Evolutionary conservation across 225 moss, liverwort and hornwort genomes (phyloP).

Genomic region (Bryum argenteum): DNA sequence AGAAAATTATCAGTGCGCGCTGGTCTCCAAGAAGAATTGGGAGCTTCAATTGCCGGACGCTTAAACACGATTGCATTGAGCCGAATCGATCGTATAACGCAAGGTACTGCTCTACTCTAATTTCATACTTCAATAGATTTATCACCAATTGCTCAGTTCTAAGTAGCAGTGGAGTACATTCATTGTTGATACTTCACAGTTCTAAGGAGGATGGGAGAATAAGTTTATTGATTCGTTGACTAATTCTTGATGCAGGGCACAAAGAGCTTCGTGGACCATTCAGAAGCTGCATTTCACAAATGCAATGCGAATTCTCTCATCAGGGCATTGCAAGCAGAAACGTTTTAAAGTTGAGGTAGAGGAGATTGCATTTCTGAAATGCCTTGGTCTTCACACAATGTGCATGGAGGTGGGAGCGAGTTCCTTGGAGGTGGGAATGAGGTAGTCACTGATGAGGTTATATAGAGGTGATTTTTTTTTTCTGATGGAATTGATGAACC

Average conservation of each 20-base stretch:
- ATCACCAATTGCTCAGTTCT: background rate
- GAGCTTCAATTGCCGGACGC: too few species aligned
- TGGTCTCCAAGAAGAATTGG: background rate
- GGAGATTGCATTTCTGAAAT: background rate
- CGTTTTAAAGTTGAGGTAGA: background rate
- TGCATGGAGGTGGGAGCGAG: background rate
- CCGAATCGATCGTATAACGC: background rate
- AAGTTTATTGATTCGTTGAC: too few species aligned
- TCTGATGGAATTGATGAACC: background rate
- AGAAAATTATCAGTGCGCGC: background rate
- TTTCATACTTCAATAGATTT: background rate
- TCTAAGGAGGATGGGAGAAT: too few species aligned
- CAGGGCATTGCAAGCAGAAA: too few species aligned
- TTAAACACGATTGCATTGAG: background rate
- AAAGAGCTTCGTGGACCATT: background rate
- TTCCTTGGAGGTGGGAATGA: background rate
- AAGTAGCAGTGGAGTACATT: too few species aligned
- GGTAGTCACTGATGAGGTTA: background rate
- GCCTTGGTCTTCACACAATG: background rate
- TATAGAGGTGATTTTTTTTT: background rate
- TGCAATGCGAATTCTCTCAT: background rate
- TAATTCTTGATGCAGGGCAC: too few species aligned
- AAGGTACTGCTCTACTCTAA: constrained; percentile 22
- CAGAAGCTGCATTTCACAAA: background rate
- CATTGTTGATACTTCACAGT: too few species aligned